Base-by-base conservation (phyloP, 2,329 filamentous ascomycete genomes). In the Aspergillus fructus region DNA sequence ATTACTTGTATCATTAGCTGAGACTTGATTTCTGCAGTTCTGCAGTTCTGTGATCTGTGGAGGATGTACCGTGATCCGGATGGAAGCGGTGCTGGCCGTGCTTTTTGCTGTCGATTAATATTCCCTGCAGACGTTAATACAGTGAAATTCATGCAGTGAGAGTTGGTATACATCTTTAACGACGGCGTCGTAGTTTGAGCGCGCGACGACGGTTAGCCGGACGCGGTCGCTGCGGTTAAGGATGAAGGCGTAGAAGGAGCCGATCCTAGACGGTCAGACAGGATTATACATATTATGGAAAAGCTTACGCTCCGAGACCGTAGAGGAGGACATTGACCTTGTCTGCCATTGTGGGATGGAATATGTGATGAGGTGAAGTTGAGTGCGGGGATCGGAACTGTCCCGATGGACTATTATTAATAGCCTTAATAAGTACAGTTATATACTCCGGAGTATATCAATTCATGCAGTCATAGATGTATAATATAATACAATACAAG, bases 161-260 rank as follows among this genome's bases (percentile, higher is more conserved):
- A 24, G 15, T 11, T 21, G n/a, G 11, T 3, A 7, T 59, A 77
- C 76, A 60, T 78, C 69, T 12, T 66, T 58, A 23, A 73, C 70
- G 3, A 80, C 76, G 7, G 72, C 75, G 5, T 78, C 71, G 47
- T 78, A 78, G 51, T 79, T 80, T 1, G 78, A 79, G 57, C 78
- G 72, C 8, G 77, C 78, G 12, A 78, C 73, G 0, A 79, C 77
- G 0, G 75, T 77, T 15, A 80, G 58, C 5, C 70, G 71, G 8
- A 79, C 74, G 21, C 69, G 70, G 3, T 74, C 60, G 33, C 68
- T 71, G 2, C 79, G 76, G 52, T 73, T 76, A 0, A 84, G 64
- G 37, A 85, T 78, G 58, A 84, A 85, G 7, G 81, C 79, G 63
- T 85, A 85, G 61, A 85, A 85, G 2, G 81, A 83, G 27, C 83